Evolutionary conservation across 2,329 filamentous ascomycete genomes (phyloP).

Genomic region (Hymenoscyphus scutula): DNA sequence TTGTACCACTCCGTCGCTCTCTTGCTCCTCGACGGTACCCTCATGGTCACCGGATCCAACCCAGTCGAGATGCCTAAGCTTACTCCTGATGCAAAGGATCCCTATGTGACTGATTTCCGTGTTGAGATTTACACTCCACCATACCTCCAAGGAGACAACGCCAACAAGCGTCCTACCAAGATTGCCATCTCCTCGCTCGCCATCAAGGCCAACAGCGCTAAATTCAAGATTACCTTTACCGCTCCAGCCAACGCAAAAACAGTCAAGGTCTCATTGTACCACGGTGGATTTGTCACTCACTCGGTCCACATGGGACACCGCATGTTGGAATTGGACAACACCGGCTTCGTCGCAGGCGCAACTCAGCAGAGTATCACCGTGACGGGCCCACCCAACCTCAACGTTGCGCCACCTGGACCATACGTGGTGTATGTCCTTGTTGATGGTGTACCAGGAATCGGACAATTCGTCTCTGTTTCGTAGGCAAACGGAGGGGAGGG

Average conservation of each 20-base stretch:
- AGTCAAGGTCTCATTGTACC: slow-evolving; percentile 52
- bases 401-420: slow-evolving; percentile 56
- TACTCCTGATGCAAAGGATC: slow-evolving; percentile 42
- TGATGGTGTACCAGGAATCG: slow-evolving; percentile 35
- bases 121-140: slow-evolving; percentile 61
- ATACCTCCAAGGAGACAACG: slow-evolving; percentile 53
- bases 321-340: slow-evolving; percentile 52
- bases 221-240: slow-evolving; percentile 49
- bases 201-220: slow-evolving; percentile 42
- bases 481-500: slow-evolving; percentile 3
- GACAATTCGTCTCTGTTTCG: slow-evolving; percentile 33
- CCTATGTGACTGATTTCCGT: slow-evolving; percentile 58
- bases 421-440: slow-evolving; percentile 57
- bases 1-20: slow-evolving; percentile 62
- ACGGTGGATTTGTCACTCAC: slow-evolving; percentile 61
- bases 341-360: slow-evolving; percentile 44
- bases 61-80: slow-evolving; percentile 57
- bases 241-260: slow-evolving; percentile 42
- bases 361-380: slow-evolving; percentile 48
- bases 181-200: slow-evolving; percentile 45
- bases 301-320: slow-evolving; percentile 60
- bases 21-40: slow-evolving; percentile 56
- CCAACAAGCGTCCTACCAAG: slow-evolving; percentile 46
- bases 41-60: slow-evolving; percentile 59
- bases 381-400: slow-evolving; percentile 53